These are phyloP conservation scores for Austroboletus festivus DNA, from an alignment of 768 basidiomycete genomes.

Conservation along the genomic window DNA sequence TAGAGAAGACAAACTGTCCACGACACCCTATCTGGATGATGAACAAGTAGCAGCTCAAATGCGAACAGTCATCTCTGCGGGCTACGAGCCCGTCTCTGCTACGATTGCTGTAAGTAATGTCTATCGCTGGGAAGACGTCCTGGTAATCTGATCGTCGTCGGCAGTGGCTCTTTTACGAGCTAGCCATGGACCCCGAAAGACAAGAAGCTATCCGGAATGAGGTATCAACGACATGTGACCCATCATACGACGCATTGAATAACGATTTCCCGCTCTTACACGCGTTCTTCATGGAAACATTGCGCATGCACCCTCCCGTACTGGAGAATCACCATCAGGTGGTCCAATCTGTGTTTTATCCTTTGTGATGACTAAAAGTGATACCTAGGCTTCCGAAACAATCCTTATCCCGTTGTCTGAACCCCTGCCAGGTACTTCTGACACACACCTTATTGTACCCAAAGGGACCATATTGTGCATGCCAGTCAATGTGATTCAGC, in stretches of 20 bases:
- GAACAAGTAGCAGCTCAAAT: conserved; percentile 56
- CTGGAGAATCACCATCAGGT: conserved; percentile 67
- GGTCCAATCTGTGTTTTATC: not conserved
- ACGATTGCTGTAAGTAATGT: conserved; percentile 30
- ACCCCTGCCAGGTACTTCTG: conserved; percentile 44
- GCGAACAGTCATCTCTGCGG: conserved; percentile 62
- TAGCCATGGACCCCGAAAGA: conserved; percentile 47
- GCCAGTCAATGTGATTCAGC: conserved; percentile 57
- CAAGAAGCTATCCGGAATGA: conserved; percentile 60
- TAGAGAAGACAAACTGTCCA: conserved; percentile 42
- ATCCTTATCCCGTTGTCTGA: conserved; percentile 53
- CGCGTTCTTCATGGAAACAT: conserved; percentile 57
- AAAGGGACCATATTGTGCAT: conserved; percentile 55
- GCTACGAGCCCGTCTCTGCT: conserved; percentile 40
- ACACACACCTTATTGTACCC: conserved; percentile 46
- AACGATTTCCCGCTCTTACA: conserved; percentile 53
- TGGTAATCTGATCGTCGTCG: conserved; percentile 4
- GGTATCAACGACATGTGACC: conserved; percentile 41
- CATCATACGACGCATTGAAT: conserved; percentile 51
- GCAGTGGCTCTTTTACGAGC: conserved; percentile 66
- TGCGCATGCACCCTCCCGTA: conserved; percentile 60
- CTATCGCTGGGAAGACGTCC: not conserved
- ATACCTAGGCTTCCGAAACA: conserved; percentile 46
- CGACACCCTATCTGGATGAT: conserved; percentile 41
- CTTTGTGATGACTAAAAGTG: conserved; percentile 4